Evolutionary conservation across 345 rosid genomes (phyloP).

Genomic region (Garcia nutans): DNA sequence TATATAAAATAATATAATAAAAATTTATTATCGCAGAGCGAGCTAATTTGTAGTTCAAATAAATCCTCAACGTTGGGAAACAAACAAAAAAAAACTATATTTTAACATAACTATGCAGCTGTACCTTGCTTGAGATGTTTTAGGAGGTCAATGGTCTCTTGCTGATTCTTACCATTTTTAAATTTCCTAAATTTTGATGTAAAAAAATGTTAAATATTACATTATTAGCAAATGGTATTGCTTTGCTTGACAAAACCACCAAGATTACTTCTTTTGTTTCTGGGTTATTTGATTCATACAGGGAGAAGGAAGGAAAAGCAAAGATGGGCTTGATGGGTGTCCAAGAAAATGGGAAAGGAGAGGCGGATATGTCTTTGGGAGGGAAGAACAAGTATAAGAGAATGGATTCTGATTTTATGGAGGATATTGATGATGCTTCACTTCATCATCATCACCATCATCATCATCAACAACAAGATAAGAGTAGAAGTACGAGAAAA

Average conservation of each 20-base stretch:
- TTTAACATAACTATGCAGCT: not conserved
- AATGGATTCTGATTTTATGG: slow-evolving; percentile 53
- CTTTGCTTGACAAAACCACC: not conserved
- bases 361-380: slow-evolving; percentile 44
- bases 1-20: too few relatives aligned
- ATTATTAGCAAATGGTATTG: not conserved
- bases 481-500: slow-evolving; percentile 5
- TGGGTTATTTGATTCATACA: slow-evolving; percentile 10
- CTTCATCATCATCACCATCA: slow-evolving; percentile 21
- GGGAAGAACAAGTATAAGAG: slow-evolving; percentile 71
- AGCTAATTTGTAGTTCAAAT: too few relatives aligned
- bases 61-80: not conserved
- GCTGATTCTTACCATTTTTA: slow-evolving; percentile 11
- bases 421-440: slow-evolving; percentile 17
- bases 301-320: not conserved
- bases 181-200: not conserved
- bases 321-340: slow-evolving; percentile 49
- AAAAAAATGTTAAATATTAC: not conserved
- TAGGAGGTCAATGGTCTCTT: not conserved
- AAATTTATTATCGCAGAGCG: too few relatives aligned
- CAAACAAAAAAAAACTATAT: not conserved
- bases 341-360: slow-evolving; percentile 51
- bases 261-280: not conserved
- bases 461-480: slow-evolving; percentile 23
- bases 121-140: too few relatives aligned